Evolutionary conservation across 768 basidiomycete genomes (phyloP).

Genomic region (Strobilomyces echinocephalus): DNA sequence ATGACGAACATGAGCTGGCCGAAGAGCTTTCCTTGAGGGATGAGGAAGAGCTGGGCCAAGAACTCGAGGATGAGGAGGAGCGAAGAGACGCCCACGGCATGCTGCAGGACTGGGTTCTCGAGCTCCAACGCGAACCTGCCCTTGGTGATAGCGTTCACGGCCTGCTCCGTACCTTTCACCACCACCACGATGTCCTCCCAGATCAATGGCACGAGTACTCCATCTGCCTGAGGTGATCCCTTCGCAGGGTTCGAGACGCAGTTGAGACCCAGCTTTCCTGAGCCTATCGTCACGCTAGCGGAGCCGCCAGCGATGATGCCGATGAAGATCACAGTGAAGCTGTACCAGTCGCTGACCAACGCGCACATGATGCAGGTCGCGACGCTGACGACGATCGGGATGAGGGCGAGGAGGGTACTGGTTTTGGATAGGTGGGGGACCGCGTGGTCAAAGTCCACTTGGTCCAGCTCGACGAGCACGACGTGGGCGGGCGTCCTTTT

Average conservation of each 20-base stretch:
- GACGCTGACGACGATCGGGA: conserved; percentile 27
- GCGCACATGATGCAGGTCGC: conserved; percentile 22
- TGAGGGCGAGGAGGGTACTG: conserved; percentile 7
- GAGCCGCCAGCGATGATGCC: conserved; percentile 30
- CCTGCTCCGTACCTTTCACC: conserved; percentile 26
- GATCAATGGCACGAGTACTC: conserved; percentile 17
- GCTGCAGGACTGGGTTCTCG: not conserved
- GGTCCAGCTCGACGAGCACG: conserved; percentile 15
- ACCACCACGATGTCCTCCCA: conserved; percentile 21
- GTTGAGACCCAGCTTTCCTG: conserved; percentile 17
- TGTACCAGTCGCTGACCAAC: conserved; percentile 28
- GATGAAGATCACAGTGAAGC: conserved; percentile 25
- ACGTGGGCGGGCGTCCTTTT: conserved; percentile 9
- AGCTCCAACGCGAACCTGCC: conserved; percentile 23
- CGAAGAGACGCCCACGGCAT: conserved; percentile 21
- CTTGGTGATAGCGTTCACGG: conserved; percentile 28
- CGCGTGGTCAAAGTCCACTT: not conserved
- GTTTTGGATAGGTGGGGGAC: conserved; percentile 1
- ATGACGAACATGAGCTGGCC: conserved; percentile 35
- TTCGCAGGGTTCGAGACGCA: conserved; percentile 9
- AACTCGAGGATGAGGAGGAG: conserved; percentile 19
- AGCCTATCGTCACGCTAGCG: conserved; percentile 24
- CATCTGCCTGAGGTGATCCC: conserved; percentile 24
- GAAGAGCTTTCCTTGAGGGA: conserved; percentile 13
- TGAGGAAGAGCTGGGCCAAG: not conserved